Evolutionary conservation across 1,284 basidiomycete genomes (phyloP), one percentile per base, ranked within the genome.

Genomic region (Tilletiopsis washingtonensis): DNA sequence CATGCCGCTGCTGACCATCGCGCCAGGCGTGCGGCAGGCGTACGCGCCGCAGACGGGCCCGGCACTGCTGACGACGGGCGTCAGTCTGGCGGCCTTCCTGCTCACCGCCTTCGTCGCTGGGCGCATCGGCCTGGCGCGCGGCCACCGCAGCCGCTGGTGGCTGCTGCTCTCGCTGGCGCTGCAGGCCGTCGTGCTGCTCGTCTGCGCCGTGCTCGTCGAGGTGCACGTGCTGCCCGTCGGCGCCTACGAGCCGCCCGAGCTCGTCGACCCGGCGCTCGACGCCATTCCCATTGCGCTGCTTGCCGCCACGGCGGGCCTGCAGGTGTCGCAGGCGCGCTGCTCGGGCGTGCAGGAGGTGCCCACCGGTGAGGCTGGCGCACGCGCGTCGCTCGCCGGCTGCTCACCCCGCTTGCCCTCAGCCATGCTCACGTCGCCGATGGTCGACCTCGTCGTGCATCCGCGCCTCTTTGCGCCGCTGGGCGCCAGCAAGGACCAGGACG

Each of bases 361-460:
- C 23, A 42, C 40, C n/a, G n/a, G n/a, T n/a, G n/a, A n/a, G 7
- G n/a, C n/a, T n/a, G n/a, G n/a, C n/a, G n/a, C n/a, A n/a, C n/a
- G n/a, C n/a, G n/a, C n/a, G n/a, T n/a, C n/a, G n/a, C n/a, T n/a
- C n/a, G n/a, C n/a, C n/a, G n/a, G n/a, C n/a, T n/a, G n/a, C n/a
- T n/a, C n/a, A n/a, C n/a, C n/a, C n/a, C n/a, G n/a, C n/a, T n/a
- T n/a, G n/a, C n/a, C n/a, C n/a, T n/a, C n/a, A 20, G 40, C 40
- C 21, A 42, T 42, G 40, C 40, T 42, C n/a, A 42, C 40, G 15
- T n/a, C n/a, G 20, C 40, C 40, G 15, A 42, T 42, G 40, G 40
- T 42, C 14, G 40, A 42, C 20, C 20, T 42, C 23, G 14, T 42
- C 20, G 20, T 23, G n/a, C 40, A 17, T 27, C 40, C 40, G 15